Evolutionary conservation across 805 yeast species (phyloP), one percentile per base, ranked within the genome.

Genomic region (Kregervanrija pseudodelftensis): DNA sequence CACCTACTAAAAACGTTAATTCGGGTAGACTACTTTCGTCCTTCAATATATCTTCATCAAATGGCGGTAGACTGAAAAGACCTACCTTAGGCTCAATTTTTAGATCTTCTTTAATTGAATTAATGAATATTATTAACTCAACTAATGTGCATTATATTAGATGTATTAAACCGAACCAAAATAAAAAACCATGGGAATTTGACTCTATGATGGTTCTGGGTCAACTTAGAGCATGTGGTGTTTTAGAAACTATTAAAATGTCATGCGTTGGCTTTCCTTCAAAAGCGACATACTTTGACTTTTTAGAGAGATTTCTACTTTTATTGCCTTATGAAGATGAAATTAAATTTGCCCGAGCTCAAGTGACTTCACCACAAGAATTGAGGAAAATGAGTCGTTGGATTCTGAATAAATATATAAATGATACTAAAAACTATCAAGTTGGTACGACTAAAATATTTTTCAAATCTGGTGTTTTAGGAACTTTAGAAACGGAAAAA

Each of bases 261-360:
- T 90, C 97, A 1, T 88, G 96, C 67, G 97, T 95, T 40, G 99
- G 99, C 30, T 91, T 90, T 74, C 99, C 98, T n/a, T 84, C 96
- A 0, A 76, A 96, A 60, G 88, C 96, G 85, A 79, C 95, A 1
- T 91, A 87, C 59, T 88, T 80, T 42, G 98, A 93, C 58, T 91
- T 91, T 69, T 93, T 90, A 15, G 76, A 80, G 49, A 78, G 96
- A 60, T 91, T 89, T 62, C 87, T 86, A 56, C 80, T 90, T 58
- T 72, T 91, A 47, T 78, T 88, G 30, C 76, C 80, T 33, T 81
- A 95, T 0, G 68, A 70, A 30, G 74, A 76, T 47, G 83, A 90
- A 80, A 72, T 77, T 30, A 67, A 70, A 42, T 78, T 82, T 12
- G 70, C 80, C 62, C 70, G 74, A 37, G 70, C 71, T 4, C 64